Percentiles rank a stretch among this genome's conserved stretches.
Evolutionary conservation across 805 yeast species (phyloP).

Genomic region (Pichia paraexigua): DNA sequence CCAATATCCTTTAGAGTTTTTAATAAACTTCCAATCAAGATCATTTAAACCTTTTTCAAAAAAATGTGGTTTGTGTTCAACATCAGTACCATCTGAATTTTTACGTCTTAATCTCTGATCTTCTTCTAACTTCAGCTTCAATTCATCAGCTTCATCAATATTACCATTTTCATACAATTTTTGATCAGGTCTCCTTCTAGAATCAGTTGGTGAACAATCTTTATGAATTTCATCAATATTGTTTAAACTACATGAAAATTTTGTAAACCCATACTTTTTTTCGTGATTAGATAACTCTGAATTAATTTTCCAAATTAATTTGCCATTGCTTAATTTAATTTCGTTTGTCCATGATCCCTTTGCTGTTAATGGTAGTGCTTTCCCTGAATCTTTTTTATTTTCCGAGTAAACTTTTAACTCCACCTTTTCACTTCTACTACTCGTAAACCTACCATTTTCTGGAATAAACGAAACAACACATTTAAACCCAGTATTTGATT

Average conservation of each 20-base stretch:
- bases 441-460: slow-evolving; percentile 77
- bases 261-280: slow-evolving; percentile 77
- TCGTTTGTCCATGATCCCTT: slow-evolving; percentile 82
- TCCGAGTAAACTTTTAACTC: slow-evolving; percentile 33
- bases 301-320: slow-evolving; percentile 65
- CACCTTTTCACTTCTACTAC: slow-evolving; percentile 70
- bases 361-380: slow-evolving; percentile 30
- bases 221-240: slow-evolving; percentile 68
- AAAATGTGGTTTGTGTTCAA: slow-evolving; percentile 49
- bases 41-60: slow-evolving; percentile 40
- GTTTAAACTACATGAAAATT: slow-evolving; percentile 73
- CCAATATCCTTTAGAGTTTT: slow-evolving; percentile 71
- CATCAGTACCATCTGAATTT: slow-evolving; percentile 38
- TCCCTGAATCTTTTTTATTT: slow-evolving; percentile 26
- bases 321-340: slow-evolving; percentile 37
- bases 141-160: slow-evolving; percentile 60
- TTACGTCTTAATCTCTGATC: slow-evolving; percentile 72
- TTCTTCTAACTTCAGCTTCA: slow-evolving; percentile 67
- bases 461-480: slow-evolving; percentile 66
- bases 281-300: slow-evolving; percentile 48
- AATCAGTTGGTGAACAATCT: slow-evolving; percentile 77
- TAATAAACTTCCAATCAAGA: slow-evolving; percentile 45
- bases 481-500: slow-evolving; percentile 58
- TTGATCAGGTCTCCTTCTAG: slow-evolving; percentile 85
- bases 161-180: slow-evolving; percentile 61